Evolutionary conservation across 2,329 filamentous ascomycete species (phyloP), one percentile per base, ranked within the genome.

Genomic region (Penicillium sp.): DNA sequence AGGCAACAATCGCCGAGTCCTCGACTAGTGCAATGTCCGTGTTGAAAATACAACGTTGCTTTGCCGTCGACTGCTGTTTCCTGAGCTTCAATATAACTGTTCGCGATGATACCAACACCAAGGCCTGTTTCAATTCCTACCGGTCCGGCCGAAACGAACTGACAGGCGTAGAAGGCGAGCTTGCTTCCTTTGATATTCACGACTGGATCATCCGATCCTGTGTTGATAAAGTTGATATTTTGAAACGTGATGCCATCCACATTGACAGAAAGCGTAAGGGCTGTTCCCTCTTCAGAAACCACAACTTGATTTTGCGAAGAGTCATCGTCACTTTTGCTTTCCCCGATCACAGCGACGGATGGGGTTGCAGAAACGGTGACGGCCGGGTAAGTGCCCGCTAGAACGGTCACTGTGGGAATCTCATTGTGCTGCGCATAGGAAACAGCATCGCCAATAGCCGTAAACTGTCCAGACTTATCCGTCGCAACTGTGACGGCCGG

Each of bases 351-450:
- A 0, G 77, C 77, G 11, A 81, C 73, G 0, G 76, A 67, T 2
- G 73, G 70, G 0, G 75, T 77, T 1, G 72, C 77, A 9, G 67
- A 60, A 4, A 81, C 68, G 0, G 69, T 69, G 22, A 81, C 66
- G 6, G 70, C 68, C 51, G 81, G 77, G 55, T 80, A 81, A 0
- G 75, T 79, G 12, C 78, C 79, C 1, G 75, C 70, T 5, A 75
- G 68, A 15, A 80, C 69, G n/a, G 74, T 72, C 1, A 81, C 75
- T 0, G 78, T 79, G 1, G 78, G 70, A 18, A 76, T 68, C 1
- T 66, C 70, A 47, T 73, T 73, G 46, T 62, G 69, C 57, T 78
- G 72, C 1, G 79, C 79, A 29, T 75, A 77, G 3, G 72, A 67
- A 18, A 81, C 70, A 29, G 77, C 78, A 18, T 74, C 69, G 47